These are phyloP conservation scores for Trametes gibbosa DNA, from an alignment of 768 basidiomycete genomes.

Conservation along the genomic window DNA sequence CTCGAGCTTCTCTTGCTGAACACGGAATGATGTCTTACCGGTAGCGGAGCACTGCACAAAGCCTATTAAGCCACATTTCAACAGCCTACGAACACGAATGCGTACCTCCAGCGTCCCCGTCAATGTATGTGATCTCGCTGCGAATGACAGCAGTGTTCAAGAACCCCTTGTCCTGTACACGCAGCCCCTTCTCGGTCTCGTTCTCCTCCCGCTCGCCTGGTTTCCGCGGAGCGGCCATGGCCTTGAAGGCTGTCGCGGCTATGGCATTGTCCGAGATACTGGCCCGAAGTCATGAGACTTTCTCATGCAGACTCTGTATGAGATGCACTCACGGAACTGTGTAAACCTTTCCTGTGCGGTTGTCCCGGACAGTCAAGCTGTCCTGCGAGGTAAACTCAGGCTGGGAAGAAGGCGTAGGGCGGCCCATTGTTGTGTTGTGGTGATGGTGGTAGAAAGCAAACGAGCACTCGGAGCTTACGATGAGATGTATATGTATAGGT, in stretches of 20 bases:
- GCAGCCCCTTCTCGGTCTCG: constrained; percentile 78
- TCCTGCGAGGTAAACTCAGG: constrained; percentile 17
- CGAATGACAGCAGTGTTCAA: constrained; percentile 79
- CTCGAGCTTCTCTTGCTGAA: not conserved
- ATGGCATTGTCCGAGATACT: constrained; percentile 83
- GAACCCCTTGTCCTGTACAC: constrained; percentile 78
- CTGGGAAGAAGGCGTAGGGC: constrained; percentile 12
- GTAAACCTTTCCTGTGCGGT: constrained; percentile 80
- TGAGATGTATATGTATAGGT: constrained; percentile 8
- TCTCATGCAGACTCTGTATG: too few relatives aligned
- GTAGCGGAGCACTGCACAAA: constrained; percentile 59
- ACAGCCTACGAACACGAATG: not conserved
- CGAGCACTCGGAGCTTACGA: not conserved
- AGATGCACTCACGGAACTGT: constrained; percentile 59
- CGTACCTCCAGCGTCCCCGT: constrained; percentile 80
- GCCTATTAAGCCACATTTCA: too few relatives aligned
- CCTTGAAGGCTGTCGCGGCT: constrained; percentile 78
- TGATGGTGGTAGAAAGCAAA: not conserved
- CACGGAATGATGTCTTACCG: constrained; percentile 40
- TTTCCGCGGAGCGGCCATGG: constrained; percentile 55
- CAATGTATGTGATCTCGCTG: constrained; percentile 86
- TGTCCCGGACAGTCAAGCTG: constrained; percentile 69
- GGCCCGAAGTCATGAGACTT: not conserved
- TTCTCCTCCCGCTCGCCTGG: constrained; percentile 73
- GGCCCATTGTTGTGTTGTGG: constrained; percentile 22